These are phyloP conservation scores for Sicyos edulis DNA, from an alignment of 306 rosid species.

Conservation along the genomic window DNA sequence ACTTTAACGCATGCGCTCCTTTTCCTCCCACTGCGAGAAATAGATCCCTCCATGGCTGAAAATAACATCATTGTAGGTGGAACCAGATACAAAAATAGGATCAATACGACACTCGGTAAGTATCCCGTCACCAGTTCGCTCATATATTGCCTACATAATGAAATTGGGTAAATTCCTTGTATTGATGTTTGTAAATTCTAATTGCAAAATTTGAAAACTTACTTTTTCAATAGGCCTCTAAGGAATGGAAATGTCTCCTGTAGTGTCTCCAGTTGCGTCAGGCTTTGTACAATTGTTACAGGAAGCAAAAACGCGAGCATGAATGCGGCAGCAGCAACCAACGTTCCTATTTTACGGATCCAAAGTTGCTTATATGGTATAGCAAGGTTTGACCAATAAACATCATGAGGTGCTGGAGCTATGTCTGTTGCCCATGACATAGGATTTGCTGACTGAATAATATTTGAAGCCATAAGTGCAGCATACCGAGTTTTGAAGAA, in stretches of 20 bases:
- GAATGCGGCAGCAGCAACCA: slow-evolving; percentile 56
- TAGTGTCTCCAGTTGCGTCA: slow-evolving; percentile 72
- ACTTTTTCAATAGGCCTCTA: slow-evolving; percentile 53
- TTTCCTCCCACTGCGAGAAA: slow-evolving; percentile 87
- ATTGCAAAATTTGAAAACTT: slow-evolving; percentile 19
- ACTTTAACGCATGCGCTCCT: slow-evolving; percentile 83
- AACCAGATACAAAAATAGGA: slow-evolving; percentile 51
- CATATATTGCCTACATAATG: slow-evolving; percentile 47
- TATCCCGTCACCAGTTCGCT: slow-evolving; percentile 78
- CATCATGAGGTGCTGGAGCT: slow-evolving; percentile 88
- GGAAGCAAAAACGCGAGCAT: slow-evolving; percentile 75
- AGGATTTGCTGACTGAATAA: slow-evolving; percentile 91
- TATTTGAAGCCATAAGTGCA: slow-evolving; percentile 53
- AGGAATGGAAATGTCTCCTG: slow-evolving; percentile 65
- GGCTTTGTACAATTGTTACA: slow-evolving; percentile 73
- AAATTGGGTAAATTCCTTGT: slow-evolving; percentile 3
- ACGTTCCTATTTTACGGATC: slow-evolving; percentile 71
- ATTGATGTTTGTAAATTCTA: not conserved
- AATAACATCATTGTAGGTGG: slow-evolving; percentile 79
- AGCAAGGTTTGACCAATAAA: slow-evolving; percentile 89
- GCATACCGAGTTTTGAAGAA: slow-evolving; percentile 88
- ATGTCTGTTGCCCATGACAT: slow-evolving; percentile 79
- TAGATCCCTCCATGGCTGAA: slow-evolving; percentile 67
- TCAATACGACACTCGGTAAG: slow-evolving; percentile 85
- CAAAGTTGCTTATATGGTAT: slow-evolving; percentile 83